Conservation (phyloP, 345 rosid species). For the Abelmoschus esculentus region DNA sequence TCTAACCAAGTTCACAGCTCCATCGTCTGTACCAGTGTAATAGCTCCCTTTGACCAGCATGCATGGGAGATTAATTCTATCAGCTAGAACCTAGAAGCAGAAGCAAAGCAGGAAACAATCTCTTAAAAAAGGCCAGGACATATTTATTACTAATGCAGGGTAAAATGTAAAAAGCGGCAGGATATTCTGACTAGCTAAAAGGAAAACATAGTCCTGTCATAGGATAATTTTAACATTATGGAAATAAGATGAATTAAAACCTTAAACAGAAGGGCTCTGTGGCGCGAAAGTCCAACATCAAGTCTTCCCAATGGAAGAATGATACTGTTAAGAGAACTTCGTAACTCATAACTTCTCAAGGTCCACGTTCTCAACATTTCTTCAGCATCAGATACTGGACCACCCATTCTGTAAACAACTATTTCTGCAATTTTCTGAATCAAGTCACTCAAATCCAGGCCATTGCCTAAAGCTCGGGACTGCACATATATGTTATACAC, state of each 20-base stretch:
- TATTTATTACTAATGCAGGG: background rate
- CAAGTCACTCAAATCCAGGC: slow-evolving; percentile 42
- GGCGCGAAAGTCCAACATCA: slow-evolving; percentile 90
- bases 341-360: slow-evolving; percentile 50
- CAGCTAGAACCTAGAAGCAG: slow-evolving; percentile 71
- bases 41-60: slow-evolving; percentile 92
- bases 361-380: slow-evolving; percentile 74
- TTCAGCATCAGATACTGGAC: slow-evolving; percentile 79
- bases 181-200: background rate
- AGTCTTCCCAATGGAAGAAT: slow-evolving; percentile 79
- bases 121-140: background rate
- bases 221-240: background rate
- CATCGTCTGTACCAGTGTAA: slow-evolving; percentile 96
- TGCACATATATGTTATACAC: slow-evolving; percentile 41
- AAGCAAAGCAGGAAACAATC: slow-evolving; percentile 13
- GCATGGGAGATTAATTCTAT: slow-evolving; percentile 81
- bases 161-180: background rate
- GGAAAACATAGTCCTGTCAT: slow-evolving; percentile 3
- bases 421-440: slow-evolving; percentile 76
- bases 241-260: slow-evolving; percentile 26
- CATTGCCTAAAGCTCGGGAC: slow-evolving; percentile 32
- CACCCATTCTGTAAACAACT: slow-evolving; percentile 90
- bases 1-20: slow-evolving; percentile 81
- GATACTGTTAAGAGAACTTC: slow-evolving; percentile 46
- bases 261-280: slow-evolving; percentile 95